Conservation (phyloP, 1,139 yeast species). For the Kurtzmaniella natalensis region DNA sequence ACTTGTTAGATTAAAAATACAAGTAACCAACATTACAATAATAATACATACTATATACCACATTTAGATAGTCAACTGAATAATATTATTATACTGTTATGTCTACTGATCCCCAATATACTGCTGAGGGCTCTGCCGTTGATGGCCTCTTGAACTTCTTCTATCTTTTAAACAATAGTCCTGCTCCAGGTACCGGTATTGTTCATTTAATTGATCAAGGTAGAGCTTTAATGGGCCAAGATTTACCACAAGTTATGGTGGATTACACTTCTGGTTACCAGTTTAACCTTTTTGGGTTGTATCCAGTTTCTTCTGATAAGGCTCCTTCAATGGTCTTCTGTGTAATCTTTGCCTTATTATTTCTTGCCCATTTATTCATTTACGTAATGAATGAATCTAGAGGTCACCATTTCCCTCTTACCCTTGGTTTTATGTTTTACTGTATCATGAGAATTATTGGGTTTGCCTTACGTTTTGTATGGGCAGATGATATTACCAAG, state of each 20-base stretch:
- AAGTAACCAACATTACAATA: too few relatives aligned
- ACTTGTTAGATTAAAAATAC: too few relatives aligned
- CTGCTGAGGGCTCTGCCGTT: constrained; percentile 17
- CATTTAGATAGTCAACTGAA: too few relatives aligned
- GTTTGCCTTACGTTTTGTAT: constrained; percentile 53
- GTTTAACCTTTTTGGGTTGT: constrained; percentile 61
- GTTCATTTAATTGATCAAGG: constrained; percentile 27
- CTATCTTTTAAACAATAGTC: constrained; percentile 29
- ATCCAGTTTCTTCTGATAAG: constrained; percentile 51
- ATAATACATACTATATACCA: too few relatives aligned
- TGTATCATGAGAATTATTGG: constrained; percentile 54
- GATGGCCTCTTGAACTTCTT: constrained; percentile 32
- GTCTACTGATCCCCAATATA: too few relatives aligned
- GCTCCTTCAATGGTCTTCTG: constrained; percentile 62
- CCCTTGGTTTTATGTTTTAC: constrained; percentile 53
- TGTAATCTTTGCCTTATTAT: constrained; percentile 49
- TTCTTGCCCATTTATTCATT: constrained; percentile 44
- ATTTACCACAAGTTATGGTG: constrained; percentile 34
- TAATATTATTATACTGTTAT: too few relatives aligned
- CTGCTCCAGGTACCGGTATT: constrained; percentile 53
- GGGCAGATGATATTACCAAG: constrained; percentile 48
- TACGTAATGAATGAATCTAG: constrained; percentile 49
- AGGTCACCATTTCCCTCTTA: constrained; percentile 63
- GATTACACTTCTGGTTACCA: constrained; percentile 36
- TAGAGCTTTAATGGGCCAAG: constrained; percentile 19